Conservation (phyloP, 2,329 filamentous ascomycete species). For the Epichloe gansuensis region DNA sequence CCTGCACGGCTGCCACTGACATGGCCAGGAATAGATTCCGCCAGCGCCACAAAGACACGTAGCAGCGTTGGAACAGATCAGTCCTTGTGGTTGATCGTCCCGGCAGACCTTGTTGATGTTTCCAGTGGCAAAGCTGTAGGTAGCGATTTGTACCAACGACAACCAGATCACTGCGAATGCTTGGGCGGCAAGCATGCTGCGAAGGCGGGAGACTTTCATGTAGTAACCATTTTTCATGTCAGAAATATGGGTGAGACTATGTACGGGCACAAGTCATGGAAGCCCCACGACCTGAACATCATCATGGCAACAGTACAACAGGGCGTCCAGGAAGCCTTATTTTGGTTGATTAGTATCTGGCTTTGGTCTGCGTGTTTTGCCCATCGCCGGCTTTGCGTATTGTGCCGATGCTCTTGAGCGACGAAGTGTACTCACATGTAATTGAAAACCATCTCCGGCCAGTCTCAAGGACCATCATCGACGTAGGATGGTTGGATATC, state of each 20-base stretch:
- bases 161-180: constrained; percentile 23
- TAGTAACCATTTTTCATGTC: constrained; percentile 38
- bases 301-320: constrained; percentile 26
- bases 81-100: constrained; percentile 30
- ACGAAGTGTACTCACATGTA: constrained; percentile 21
- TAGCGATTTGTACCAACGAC: constrained; percentile 21
- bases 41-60: constrained; percentile 26
- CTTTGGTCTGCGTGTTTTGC: no score
- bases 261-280: constrained; percentile 27
- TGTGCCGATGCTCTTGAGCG: no score
- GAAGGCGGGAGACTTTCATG: constrained; percentile 35
- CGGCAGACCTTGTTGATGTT: constrained; percentile 40
- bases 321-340: constrained; percentile 26
- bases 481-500: constrained; percentile 16
- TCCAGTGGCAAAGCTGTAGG: constrained; percentile 24
- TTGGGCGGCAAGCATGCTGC: constrained; percentile 32
- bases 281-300: constrained; percentile 31
- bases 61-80: constrained; percentile 41
- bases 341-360: no score
- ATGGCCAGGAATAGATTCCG: constrained; percentile 27
- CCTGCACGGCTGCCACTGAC: constrained; percentile 35
- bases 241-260: constrained; percentile 29
- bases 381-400: no score
- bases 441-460: constrained; percentile 29
- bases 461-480: no score